Base-by-base conservation (phyloP, 805 yeast species). In the Myxozyma mucilagina region DNA sequence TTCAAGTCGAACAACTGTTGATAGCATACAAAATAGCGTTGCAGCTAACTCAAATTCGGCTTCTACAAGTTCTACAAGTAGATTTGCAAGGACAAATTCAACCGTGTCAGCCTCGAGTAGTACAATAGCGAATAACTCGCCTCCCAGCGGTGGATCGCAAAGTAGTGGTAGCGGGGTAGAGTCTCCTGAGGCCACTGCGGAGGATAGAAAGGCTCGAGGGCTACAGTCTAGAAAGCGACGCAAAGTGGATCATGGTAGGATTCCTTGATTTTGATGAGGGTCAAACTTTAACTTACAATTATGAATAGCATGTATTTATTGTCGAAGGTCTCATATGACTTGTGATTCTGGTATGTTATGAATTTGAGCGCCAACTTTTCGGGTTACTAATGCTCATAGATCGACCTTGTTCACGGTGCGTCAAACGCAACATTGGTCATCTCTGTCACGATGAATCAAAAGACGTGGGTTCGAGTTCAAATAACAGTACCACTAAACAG, bases 291-390 rank as follows among this genome's bases (percentile, higher is more conserved):
- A 13, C 20, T 50, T 14, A 41, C 11, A 38, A n/a, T 44, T 11
- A 24, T 24, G 4, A 24, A 24, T 34, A 58, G 96, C 98, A 0
- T 92, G 98, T 75, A 87, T 92, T 0, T 92, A 89, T 71, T 92
- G 97, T 72, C 82, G 97, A 43, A 78, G 98, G 57, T 89, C 97
- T 0, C 98, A 92, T 73, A 89, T 92, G 92, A 88, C 90, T 35
- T 92, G 98, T 75, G 96, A 91, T 72, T 87, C 85, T 45, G 77
- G 83, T 62, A 53, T 35, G 68, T 44, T 4, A 13, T 14, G 9
- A 48, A 20, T 11, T 16, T n/a, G 18, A 16, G 41, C 24, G 32
- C 32, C 5, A 31, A 47, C 1, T 13, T 32, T 4, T 5, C 11
- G 20, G 11, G 34, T 18, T 29, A 13, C 14, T 47, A 74, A 20